phyloP scores from a whole-genome alignment of 169 alveolate species.

The Eimeria praecox region DNA sequence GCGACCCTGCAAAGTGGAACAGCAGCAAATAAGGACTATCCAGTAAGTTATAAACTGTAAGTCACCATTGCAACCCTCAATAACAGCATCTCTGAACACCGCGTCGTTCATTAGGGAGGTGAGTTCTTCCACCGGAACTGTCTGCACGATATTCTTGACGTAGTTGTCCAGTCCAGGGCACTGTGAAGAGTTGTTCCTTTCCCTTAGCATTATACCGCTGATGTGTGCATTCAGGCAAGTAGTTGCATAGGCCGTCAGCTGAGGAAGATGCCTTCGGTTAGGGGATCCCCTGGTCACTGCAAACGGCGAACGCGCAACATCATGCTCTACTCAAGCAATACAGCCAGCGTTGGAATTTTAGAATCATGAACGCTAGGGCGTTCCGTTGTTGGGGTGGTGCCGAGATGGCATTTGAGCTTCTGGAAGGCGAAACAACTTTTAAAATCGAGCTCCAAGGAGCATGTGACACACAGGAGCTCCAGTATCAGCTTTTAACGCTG shows the following conservation, averaged over 20 bases:
- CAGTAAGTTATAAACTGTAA: not conserved
- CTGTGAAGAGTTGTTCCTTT: not conserved
- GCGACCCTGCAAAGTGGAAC: constrained; percentile 5
- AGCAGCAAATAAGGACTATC: not conserved
- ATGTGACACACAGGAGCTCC: not conserved
- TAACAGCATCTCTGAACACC: constrained; percentile 58
- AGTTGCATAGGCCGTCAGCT: constrained; percentile 47
- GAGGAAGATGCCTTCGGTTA: constrained; percentile 9
- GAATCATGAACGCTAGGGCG: not conserved
- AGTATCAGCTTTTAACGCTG: not conserved
- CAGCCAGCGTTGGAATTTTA: not conserved
- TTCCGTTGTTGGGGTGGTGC: not conserved
- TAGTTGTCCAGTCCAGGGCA: constrained; percentile 33
- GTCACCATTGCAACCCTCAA: constrained; percentile 70
- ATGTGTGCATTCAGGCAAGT: constrained; percentile 68
- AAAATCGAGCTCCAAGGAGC: not conserved
- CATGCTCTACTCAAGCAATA: not conserved
- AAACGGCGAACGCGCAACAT: not conserved
- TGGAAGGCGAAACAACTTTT: not conserved
- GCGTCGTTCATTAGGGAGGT: constrained; percentile 27
- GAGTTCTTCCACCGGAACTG: not conserved
- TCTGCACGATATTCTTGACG: constrained; percentile 13
- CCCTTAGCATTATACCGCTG: constrained; percentile 32
- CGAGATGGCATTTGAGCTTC: not conserved
- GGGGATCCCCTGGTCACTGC: constrained; percentile 56